Evolutionary conservation across 2,329 filamentous ascomycete species (phyloP).

Genomic region (Colletotrichum brevisporum): DNA sequence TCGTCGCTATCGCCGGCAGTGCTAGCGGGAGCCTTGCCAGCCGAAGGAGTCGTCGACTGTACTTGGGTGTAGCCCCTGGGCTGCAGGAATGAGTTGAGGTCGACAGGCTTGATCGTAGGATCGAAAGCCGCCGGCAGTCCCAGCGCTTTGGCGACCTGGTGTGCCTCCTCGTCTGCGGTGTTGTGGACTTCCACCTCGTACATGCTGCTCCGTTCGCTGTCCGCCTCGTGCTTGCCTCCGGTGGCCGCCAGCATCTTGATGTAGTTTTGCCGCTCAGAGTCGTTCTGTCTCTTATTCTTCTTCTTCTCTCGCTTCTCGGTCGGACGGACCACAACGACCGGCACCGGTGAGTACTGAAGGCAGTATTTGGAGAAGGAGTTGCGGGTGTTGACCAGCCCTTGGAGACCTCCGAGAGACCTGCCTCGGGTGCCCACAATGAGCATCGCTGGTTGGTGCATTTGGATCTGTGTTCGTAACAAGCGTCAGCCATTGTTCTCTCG

Average conservation of each 20-base stretch:
- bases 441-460: constrained; percentile 91
- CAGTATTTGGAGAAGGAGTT: constrained; percentile 96
- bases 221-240: constrained; percentile 69
- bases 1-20: constrained; percentile 59
- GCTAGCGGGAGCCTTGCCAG: constrained; percentile 27
- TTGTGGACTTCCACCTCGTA: constrained; percentile 70
- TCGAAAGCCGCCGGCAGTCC: constrained; percentile 75
- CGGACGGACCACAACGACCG: constrained; percentile 91
- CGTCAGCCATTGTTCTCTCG: neutral
- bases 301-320: constrained; percentile 91
- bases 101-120: constrained; percentile 72
- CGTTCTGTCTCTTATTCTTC: constrained; percentile 85
- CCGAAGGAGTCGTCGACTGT: constrained; percentile 11
- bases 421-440: constrained; percentile 92
- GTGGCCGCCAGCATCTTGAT: constrained; percentile 80
- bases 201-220: constrained; percentile 65
- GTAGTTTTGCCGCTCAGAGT: constrained; percentile 83
- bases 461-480: constrained; percentile 74
- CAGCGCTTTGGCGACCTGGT: constrained; percentile 74
- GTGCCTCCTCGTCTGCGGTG: constrained; percentile 74
- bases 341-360: constrained; percentile 91
- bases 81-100: constrained; percentile 48
- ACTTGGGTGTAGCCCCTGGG: constrained; percentile 35
- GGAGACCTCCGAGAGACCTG: constrained; percentile 86
- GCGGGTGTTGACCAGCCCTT: constrained; percentile 81